Evolutionary conservation across 805 yeast genomes (phyloP), one percentile per base, ranked within the genome.

Genomic region (Wickerhamiella domercqiae): DNA sequence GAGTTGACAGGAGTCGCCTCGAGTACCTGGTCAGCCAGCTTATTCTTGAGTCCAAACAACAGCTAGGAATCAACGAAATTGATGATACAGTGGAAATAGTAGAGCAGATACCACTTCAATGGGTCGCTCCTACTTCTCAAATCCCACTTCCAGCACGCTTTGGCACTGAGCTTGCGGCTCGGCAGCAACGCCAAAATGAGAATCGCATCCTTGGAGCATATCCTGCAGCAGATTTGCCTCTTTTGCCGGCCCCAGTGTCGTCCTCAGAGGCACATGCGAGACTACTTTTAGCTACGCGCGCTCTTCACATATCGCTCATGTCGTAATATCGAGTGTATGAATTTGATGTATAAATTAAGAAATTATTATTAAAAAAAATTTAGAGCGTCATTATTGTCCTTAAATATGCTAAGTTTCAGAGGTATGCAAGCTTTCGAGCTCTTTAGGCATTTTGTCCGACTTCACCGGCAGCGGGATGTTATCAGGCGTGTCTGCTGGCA

Each of bases 11-110:
- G 7, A 38, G 36, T 3, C 38, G 42, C 24, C 42, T 53, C 26
- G 47, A 45, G 20, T 39, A 44, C 13, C 36, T 55, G 5, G 31
- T 54, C 6, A 41, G 40, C 4, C 41, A 38, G 37, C 48, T 56
- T 29, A 53, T 56, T 31, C 41, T 56, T 14, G 58, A 55, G 35
- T 46, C 46, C 19, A 40, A 47, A 28, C 39, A 57, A 18, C 24
- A 39, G 18, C 54, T 56, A n/a, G 40, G 50, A 34, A 43, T 57
- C n/a, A 53, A 57, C 37, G 44, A 45, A 19, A 47, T 44, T 7
- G 33, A 30, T 6, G 18, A 30, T n/a, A 21, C 19, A 17, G 18
- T 30, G 16, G 33, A 30, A 14, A 14, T 21, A 5, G 18, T 16
- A 7, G 21, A 6, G n/a, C 21, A 30, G 21, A n/a, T 30, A 7